A percentile compares a stretch with the other conserved stretches of the same genome.
These are phyloP conservation scores for Lentinula detonsa DNA, from an alignment of 768 basidiomycete genomes.

Conservation along the genomic window DNA sequence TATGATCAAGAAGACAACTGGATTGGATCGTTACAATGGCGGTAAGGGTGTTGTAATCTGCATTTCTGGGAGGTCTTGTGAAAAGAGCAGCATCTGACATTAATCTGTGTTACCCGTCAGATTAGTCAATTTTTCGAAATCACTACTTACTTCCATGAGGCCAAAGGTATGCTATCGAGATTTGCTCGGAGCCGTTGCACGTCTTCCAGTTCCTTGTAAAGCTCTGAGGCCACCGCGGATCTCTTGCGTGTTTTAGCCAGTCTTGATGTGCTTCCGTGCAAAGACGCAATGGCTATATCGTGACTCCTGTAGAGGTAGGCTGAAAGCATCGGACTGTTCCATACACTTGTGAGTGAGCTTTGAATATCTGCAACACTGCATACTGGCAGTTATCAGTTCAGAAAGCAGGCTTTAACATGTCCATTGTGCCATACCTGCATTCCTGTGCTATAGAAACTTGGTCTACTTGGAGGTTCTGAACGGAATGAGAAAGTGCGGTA, in stretches of 20 bases:
- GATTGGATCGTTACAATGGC: slow-evolving; percentile 25
- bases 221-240: slow-evolving; percentile 23
- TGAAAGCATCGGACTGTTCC: slow-evolving; percentile 52
- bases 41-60: slow-evolving; percentile 58
- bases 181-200: slow-evolving; percentile 41
- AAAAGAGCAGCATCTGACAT: slow-evolving; percentile 50
- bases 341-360: slow-evolving; percentile 34
- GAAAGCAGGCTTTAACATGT: not conserved
- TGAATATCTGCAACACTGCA: slow-evolving; percentile 16
- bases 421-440: slow-evolving; percentile 23
- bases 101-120: slow-evolving; percentile 30
- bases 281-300: slow-evolving; percentile 33
- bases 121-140: not conserved
- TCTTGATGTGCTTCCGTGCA: slow-evolving; percentile 23
- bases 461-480: slow-evolving; percentile 1
- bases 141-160: slow-evolving; percentile 54
- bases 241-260: slow-evolving; percentile 22
- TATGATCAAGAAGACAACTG: not conserved
- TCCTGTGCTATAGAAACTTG: slow-evolving; percentile 19
- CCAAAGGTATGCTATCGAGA: slow-evolving; percentile 47
- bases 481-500: slow-evolving; percentile 6
- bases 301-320: slow-evolving; percentile 51
- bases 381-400: not conserved
- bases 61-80: slow-evolving; percentile 55
- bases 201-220: slow-evolving; percentile 37